phyloP scores from a whole-genome alignment of 2,329 filamentous ascomycete genomes.

The Orbilia javanica region DNA sequence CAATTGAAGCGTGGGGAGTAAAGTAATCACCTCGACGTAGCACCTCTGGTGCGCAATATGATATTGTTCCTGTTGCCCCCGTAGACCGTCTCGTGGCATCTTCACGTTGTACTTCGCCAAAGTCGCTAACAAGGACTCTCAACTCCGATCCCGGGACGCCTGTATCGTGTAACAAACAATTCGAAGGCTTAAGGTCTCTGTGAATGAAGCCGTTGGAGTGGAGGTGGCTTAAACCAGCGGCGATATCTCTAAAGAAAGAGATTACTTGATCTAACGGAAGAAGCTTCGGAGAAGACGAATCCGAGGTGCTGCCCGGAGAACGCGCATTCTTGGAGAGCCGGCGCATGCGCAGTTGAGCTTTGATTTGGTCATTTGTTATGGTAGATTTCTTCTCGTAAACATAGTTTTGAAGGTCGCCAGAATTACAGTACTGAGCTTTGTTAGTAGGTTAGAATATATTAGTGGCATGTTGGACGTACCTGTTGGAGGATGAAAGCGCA shows the following conservation, averaged over 20 bases:
- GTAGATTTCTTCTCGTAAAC: conserved; percentile 74
- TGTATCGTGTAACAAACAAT: conserved; percentile 83
- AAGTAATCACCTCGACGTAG: conserved; percentile 71
- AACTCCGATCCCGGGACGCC: conserved; percentile 74
- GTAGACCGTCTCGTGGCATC: conserved; percentile 86
- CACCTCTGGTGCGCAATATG: conserved; percentile 96
- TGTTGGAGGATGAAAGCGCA: conserved; percentile 98
- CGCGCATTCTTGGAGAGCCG: conserved; percentile 83
- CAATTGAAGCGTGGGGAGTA: conserved; percentile 33
- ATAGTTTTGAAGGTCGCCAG: conserved; percentile 88
- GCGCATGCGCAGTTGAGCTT: conserved; percentile 78
- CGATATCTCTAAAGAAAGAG: conserved; percentile 95
- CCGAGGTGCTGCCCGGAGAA: conserved; percentile 59
- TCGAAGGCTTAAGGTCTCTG: conserved; percentile 93
- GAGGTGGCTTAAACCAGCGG: conserved; percentile 88
- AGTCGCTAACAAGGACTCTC: conserved; percentile 92
- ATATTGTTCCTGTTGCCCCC: conserved; percentile 94
- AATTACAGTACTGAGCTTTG: conserved; percentile 79
- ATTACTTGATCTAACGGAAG: conserved; percentile 92
- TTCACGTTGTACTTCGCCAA: conserved; percentile 93
- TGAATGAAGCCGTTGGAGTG: conserved; percentile 95
- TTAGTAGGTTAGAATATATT: conserved; percentile 3
- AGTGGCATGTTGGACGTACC: conserved; percentile 50
- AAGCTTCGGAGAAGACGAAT: conserved; percentile 67
- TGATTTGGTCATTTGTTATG: conserved; percentile 82